These are phyloP conservation scores for Nannizzia gypsea DNA, from an alignment of 2,329 filamentous ascomycete species.

Conservation along the genomic window DNA sequence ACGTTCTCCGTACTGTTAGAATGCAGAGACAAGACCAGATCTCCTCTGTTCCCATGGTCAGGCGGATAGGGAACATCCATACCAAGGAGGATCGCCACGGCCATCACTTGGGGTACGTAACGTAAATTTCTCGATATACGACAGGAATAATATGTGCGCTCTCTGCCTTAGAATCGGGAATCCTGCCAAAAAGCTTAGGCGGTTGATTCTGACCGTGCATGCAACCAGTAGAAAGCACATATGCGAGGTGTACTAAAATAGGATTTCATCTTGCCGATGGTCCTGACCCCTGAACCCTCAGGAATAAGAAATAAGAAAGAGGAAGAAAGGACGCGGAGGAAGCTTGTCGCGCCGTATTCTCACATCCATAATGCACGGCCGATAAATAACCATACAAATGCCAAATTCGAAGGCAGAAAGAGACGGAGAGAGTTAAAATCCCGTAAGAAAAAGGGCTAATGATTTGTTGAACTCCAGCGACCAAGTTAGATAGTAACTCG, in stretches of 20 bases:
- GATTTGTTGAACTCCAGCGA: not conserved
- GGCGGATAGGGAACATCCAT: not conserved
- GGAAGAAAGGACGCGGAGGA: not conserved
- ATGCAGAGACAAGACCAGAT: not conserved
- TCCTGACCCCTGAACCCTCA: not conserved
- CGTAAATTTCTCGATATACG: not conserved
- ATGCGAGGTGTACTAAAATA: conserved; percentile 1
- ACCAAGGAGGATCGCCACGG: not conserved
- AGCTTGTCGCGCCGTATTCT: not conserved
- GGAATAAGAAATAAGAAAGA: not conserved
- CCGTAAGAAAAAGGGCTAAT: not conserved
- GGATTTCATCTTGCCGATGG: not conserved
- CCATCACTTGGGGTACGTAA: not conserved
- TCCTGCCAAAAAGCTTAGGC: conserved; percentile 3
- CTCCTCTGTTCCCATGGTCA: not conserved
- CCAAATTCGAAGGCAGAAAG: not conserved
- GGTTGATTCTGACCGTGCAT: not conserved
- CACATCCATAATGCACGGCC: not conserved
- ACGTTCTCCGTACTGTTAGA: not conserved
- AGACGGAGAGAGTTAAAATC: not conserved
- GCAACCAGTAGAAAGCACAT: not conserved
- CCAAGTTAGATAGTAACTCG: not conserved
- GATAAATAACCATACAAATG: not conserved
- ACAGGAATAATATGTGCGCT: not conserved
- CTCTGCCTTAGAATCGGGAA: not conserved